Evolutionary conservation across 768 basidiomycete species (phyloP).

Genomic region (Phaffia australis): DNA sequence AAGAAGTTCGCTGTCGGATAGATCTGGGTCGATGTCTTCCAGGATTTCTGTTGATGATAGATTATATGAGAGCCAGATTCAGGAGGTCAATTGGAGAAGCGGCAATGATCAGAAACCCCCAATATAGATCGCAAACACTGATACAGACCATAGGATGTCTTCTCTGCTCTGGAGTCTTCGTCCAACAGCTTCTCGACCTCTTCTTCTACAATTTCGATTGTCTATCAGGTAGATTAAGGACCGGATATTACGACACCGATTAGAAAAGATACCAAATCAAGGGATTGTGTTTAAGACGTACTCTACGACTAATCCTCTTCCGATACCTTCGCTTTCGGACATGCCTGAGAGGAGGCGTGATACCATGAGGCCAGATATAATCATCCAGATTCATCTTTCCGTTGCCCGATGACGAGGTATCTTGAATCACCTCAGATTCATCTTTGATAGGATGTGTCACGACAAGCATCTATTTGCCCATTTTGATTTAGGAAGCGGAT

Average conservation of each 20-base stretch:
- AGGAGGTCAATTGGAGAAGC: conserved; percentile 11
- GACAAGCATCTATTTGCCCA: conserved; percentile 65
- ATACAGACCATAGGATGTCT: conserved; percentile 62
- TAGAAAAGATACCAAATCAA: background rate
- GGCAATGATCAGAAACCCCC: background rate
- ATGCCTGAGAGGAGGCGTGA: conserved; percentile 84
- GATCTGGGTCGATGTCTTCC: conserved; percentile 80
- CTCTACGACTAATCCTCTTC: conserved; percentile 72
- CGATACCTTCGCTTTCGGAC: conserved; percentile 85
- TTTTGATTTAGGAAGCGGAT: background rate
- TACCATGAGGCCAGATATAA: conserved; percentile 92
- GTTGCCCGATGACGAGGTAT: conserved; percentile 47
- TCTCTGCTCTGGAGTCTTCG: conserved; percentile 61
- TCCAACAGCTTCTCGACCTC: conserved; percentile 79
- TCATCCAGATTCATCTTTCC: conserved; percentile 81
- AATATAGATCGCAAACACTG: background rate
- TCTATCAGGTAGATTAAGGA: conserved; percentile 42
- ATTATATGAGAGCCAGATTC: background rate
- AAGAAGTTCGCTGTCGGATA: conserved; percentile 72
- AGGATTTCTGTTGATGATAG: conserved; percentile 51
- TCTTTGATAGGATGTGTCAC: conserved; percentile 48
- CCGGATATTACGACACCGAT: background rate
- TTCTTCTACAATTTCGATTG: conserved; percentile 87
- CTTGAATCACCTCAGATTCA: conserved; percentile 59
- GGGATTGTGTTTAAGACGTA: conserved; percentile 37